Evolutionary conservation across 305 asterid genomes (phyloP).

Genomic region (Plantago lanceolata): DNA sequence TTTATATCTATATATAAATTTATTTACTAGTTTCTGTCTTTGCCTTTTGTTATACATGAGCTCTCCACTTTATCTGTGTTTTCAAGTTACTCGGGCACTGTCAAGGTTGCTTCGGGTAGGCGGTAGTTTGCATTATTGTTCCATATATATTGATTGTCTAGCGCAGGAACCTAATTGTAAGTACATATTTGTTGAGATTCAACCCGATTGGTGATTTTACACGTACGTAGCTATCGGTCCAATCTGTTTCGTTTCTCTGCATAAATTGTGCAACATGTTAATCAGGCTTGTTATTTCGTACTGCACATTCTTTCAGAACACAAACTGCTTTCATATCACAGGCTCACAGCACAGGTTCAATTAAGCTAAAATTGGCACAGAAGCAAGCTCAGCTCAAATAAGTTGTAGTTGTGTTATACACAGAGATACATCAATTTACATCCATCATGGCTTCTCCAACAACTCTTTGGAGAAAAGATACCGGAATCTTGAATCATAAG

Average conservation of each 20-base stretch:
- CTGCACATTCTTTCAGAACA: neutral
- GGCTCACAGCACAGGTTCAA: too few species aligned
- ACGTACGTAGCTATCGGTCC: neutral
- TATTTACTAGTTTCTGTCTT: neutral
- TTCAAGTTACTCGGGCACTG: neutral
- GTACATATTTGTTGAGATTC: neutral
- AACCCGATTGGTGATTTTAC: neutral
- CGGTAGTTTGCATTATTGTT: neutral
- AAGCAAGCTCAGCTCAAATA: neutral
- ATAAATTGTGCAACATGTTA: neutral
- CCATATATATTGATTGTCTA: neutral
- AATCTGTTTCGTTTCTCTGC: neutral
- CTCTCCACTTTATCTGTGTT: neutral
- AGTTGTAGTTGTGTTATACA: neutral
- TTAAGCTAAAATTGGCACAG: neutral
- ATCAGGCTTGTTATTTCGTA: too few species aligned
- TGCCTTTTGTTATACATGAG: neutral
- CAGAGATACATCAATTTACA: constrained; percentile 13
- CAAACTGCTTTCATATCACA: neutral
- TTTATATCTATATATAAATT: constrained; percentile 28
- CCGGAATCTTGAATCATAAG: constrained; percentile 49
- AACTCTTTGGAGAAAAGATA: constrained; percentile 46
- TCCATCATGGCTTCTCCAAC: constrained; percentile 48
- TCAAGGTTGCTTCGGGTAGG: neutral
- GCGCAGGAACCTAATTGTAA: neutral